phyloP scores from a whole-genome alignment of 1,284 basidiomycete species.

The Boletus nobilissimus region DNA sequence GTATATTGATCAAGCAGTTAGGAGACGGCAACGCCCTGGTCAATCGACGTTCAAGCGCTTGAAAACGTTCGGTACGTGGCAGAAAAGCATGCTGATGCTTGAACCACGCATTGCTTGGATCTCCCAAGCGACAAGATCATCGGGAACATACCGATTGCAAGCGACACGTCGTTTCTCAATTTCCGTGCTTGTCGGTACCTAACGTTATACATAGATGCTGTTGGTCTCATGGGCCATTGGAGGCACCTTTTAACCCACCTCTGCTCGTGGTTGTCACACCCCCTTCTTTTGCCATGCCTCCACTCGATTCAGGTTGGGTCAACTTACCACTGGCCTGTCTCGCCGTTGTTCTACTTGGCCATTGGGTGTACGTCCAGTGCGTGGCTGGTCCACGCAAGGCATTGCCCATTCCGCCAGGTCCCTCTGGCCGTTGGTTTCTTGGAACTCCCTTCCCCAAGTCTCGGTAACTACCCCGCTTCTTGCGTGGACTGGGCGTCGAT shows the following conservation, averaged over 20 bases:
- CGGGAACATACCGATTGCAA: not conserved
- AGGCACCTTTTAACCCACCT: not conserved
- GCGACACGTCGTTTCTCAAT: not conserved
- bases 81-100: too few species aligned
- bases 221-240: too few species aligned
- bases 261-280: not conserved
- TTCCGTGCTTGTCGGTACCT: not conserved
- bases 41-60: too few species aligned
- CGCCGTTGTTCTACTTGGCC: constrained; percentile 6
- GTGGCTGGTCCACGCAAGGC: not conserved
- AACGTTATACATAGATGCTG: too few species aligned
- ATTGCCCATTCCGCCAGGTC: constrained; percentile 41
- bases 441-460: constrained; percentile 37
- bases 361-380: not conserved
- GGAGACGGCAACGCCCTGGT: too few species aligned
- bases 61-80: too few species aligned
- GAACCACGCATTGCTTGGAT: not conserved
- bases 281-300: constrained; percentile 8
- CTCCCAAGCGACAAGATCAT: not conserved
- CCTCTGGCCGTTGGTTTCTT: constrained; percentile 37
- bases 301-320: not conserved
- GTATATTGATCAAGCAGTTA: too few species aligned
- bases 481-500: not conserved
- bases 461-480: constrained; percentile 22
- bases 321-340: constrained; percentile 12